Base-by-base conservation (phyloP, 2,329 filamentous ascomycete genomes). In the Volutella citrinella region DNA sequence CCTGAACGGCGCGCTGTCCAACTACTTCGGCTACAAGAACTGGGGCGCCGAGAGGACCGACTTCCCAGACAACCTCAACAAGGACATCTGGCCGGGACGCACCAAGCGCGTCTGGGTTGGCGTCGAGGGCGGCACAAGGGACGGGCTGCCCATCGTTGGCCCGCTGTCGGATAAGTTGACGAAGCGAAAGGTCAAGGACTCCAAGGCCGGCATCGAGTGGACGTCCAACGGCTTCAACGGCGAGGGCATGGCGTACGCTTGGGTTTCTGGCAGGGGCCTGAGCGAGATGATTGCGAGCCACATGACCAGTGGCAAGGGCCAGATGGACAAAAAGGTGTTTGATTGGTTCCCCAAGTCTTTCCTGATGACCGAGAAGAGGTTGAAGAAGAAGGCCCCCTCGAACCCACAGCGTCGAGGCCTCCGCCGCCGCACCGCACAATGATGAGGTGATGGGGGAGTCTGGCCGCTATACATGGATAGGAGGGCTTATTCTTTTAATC, bases 291-390 rank as follows among this genome's bases (percentile, higher is more conserved):
- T 35, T 17, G 12, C 15, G 27, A 35, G 27, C 13, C n/a, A 29
- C 10, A 21, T 20, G n/a, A 19, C n/a, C n/a, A n/a, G n/a, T n/a
- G n/a, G n/a, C n/a, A n/a, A n/a, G n/a, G n/a, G n/a, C n/a, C n/a
- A n/a, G n/a, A n/a, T n/a, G n/a, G n/a, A 23, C 4, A 8, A 20
- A 8, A 23, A 30, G 8, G 10, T 25, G 6, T 24, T 27, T 25
- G 27, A 30, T n/a, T 35, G 33, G 33, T 35, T 35, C 13, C 33
- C 33, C 11, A n/a, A 21, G 19, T 35, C 33, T 5, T 35, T 35
- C 21, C 19, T 21, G 17, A 21, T 35, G 10, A 30, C 33, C 5
- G 26, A 27, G 12, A n/a, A 30, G 19, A 26, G 33, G 14, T 17
- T 35, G 26, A 17, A 18, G 26, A 12, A 27, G 15, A 27, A 27